Base-by-base conservation (phyloP, 345 rosid genomes). In the Boechera retrofracta region DNA sequence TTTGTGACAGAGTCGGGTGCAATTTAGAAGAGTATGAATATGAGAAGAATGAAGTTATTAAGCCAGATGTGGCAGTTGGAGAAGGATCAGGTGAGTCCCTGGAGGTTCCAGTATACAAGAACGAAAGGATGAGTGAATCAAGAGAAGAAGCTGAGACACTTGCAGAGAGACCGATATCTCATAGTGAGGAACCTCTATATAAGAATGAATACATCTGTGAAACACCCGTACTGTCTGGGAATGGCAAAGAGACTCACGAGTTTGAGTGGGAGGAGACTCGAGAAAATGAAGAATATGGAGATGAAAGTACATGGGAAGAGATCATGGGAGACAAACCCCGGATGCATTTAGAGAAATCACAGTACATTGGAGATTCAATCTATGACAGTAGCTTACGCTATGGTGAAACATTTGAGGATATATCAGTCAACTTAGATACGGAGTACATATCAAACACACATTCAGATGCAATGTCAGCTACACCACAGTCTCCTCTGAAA, bases 361-460 rank as follows among this genome's bases (percentile, higher is more conserved):
- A 0, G 52, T 29, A 10, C 48, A 16, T 1, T 49, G 39, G 12
- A 21, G 77, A 45, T 72, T 71, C 72, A 15, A 21, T 32, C 6
- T 9, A 45, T 49, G 72, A 58, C 68, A 77, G 63, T 55, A 72
- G 39, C 77, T 72, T 72, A 39, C 49, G 73, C 12, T 18, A 58
- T 72, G 41, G 72, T 58, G 81, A 77, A 55, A 5, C 4, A 28
- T 53, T 11, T 64, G 66, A 61, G 45, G 75, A 61, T 52, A 52
- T 38, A 29, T 16, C 31, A 26, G 63, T 62, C 57, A 44, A 56
- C 15, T 61, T 72, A 78, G 48, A 65, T 71, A 65, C 21, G 0
- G 36, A 65, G 39, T 12, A 66, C 35, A 49, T 38, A 15, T 66
- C 51, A 65, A 66, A 56, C 53, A 58, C 47, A 51, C 31, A 39